Percentiles rank a stretch among this genome's conserved stretches.
phyloP scores from a whole-genome alignment of 495 filamentous ascomycete genomes.

The Talaromyces thailandensis region DNA sequence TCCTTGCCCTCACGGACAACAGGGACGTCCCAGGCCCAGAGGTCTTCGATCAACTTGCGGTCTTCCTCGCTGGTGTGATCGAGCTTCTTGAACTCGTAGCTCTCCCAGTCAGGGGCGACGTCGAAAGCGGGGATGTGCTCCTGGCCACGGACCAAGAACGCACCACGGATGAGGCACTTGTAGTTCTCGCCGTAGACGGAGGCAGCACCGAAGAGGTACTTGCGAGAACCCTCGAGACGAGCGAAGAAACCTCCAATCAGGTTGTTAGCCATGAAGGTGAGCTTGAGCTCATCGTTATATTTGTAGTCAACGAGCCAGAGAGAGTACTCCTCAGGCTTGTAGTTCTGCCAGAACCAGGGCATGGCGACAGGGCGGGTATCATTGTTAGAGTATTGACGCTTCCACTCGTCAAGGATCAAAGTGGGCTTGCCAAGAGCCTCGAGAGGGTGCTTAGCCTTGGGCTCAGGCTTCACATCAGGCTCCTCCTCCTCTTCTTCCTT shows the following conservation, averaged over 20 bases:
- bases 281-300: conserved; percentile 95
- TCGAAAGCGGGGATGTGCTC: conserved; percentile 81
- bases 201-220: conserved; percentile 92
- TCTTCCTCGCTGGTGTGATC: conserved; percentile 77
- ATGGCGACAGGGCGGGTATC: conserved; percentile 74
- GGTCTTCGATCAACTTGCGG: conserved; percentile 71
- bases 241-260: conserved; percentile 95
- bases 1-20: conserved; percentile 70
- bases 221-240: conserved; percentile 95
- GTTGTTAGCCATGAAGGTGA: conserved; percentile 97
- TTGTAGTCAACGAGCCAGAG: conserved; percentile 91
- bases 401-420: conserved; percentile 89
- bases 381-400: conserved; percentile 96
- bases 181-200: conserved; percentile 83
- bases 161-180: conserved; percentile 81
- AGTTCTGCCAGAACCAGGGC: conserved; percentile 98
- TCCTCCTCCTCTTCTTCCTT: conserved; percentile 57
- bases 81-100: conserved; percentile 91
- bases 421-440: conserved; percentile 75
- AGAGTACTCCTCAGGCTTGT: conserved; percentile 87
- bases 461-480: conserved; percentile 60
- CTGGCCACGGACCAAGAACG: conserved; percentile 89
- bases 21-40: conserved; percentile 87
- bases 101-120: conserved; percentile 94
- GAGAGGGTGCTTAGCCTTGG: conserved; percentile 94